Base-by-base conservation (phyloP, 306 rosid genomes). In the Benincasa hispida region DNA sequence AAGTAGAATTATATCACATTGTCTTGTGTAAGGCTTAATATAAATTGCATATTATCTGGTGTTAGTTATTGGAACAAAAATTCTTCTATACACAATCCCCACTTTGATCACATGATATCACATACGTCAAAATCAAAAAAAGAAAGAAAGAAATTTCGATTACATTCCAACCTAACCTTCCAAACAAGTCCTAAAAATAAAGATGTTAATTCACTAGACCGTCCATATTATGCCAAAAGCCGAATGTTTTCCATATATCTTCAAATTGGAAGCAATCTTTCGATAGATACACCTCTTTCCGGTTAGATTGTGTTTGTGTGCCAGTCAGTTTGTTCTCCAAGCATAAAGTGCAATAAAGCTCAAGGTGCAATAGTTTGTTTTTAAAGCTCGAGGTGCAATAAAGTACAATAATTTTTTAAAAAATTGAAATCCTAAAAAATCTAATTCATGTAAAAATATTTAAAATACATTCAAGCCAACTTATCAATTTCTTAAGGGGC, bases 61-160 rank as follows among this genome's bases (percentile, higher is more conserved):
- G 22, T 72, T 17, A 48, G 74, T 72, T 72, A 8, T 48, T 25
- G 76, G 58, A 72, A 48, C 58, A 72, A 72, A 72, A 72, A 72
- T 27, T 47, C 25, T 15, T 22, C 35, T 72, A 47, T 48, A 72
- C 76, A 72, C 57, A 48, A 72, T 45, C 42, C 76, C 59, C 76
- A 27, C 76, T 47, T 48, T 18, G 41, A 72, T 48, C 15, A 18
- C 59, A 72, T 27, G 48, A 72, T 17, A 72, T 34, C 76, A 30
- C 5, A 50, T 28, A 8, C 18, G 18, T 48, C 74, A 15, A 6
- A 48, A 28, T 17, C 0, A 48, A 48, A 45, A 70, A 70, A 70
- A 50, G 5, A 6, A 50, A 17, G 53, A 47, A 47, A 47, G 3
- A 47, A 12, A 47, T 6, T 14, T 15, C 54, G 19, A 8, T n/a